Base-by-base conservation (phyloP, 495 filamentous ascomycete genomes). In the Hapsidospora chrysogenum region DNA sequence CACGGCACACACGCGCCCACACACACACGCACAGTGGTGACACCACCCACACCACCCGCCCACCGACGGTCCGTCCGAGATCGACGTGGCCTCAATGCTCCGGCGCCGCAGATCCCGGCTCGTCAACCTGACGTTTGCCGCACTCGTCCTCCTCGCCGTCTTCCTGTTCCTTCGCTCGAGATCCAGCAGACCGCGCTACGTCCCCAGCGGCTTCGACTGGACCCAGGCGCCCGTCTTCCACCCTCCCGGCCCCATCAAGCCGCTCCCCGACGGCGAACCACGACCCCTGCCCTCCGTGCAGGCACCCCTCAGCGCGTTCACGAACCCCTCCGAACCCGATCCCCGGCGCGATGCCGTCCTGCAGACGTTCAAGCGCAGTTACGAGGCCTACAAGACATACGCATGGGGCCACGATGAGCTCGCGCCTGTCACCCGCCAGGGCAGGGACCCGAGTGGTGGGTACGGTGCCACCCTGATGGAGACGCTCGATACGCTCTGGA, bases 391-490 rank as follows among this genome's bases (percentile, higher is more conserved):
- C 44, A 77, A 70, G 44, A 50, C 68, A 10, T 58, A 78, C 53
- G 85, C 85, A 1, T 92, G 83, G 81, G 49, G 71, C 38, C 67
- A 74, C 33, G 85, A 94, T 45, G 85, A 92, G 38, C 55, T 92
- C 9, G 63, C 59, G 18, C 85, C 85, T 0, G 44, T 81, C 2
- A 68, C 65, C 5, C 74, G 68, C 5, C 51, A 52, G 9, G 68
- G 51, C 17, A 61, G 56, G 8, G 62, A 93, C 47, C 78, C 83
- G 1, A 94, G 94, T 54, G 78, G 72, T 41, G 82, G 80, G 15
- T 95, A 87, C 87, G 85, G 76, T 9, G 86, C 86, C 4, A 94
- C 86, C 0, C 49, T 95, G 33, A 80, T 95, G 1, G 86, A 94
- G 58, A 55, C 78, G 9, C 60, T 93, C 30, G 86, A 95, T 48